Conservation (phyloP, 345 rosid species). For the Isatis tinctoria region DNA sequence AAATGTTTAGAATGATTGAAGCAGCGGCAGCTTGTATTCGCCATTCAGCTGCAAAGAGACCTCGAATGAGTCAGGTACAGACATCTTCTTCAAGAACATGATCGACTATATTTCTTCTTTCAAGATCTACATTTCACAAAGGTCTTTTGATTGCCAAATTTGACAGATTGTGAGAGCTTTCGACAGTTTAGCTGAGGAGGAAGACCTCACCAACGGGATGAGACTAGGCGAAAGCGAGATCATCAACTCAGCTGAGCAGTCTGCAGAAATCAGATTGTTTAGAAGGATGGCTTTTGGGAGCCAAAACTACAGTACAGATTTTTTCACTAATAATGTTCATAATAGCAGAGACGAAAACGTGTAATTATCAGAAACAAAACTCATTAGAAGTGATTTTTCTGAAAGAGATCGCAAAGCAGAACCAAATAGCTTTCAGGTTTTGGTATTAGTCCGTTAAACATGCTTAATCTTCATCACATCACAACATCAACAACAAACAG, state of each 20-base stretch:
- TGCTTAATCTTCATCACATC: no score
- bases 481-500: no score
- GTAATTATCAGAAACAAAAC: slow-evolving; percentile 34
- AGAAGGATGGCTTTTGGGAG: slow-evolving; percentile 88
- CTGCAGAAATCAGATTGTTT: slow-evolving; percentile 81
- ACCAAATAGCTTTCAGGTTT: not conserved
- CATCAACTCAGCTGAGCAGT: slow-evolving; percentile 68
- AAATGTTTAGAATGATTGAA: slow-evolving; percentile 81
- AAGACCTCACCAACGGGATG: slow-evolving; percentile 88
- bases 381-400: not conserved
- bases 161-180: slow-evolving; percentile 85
- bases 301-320: slow-evolving; percentile 76
- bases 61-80: slow-evolving; percentile 86
- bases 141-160: not conserved
- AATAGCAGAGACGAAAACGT: slow-evolving; percentile 33
- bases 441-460: no score
- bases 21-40: slow-evolving; percentile 93
- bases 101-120: not conserved
- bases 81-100: not conserved
- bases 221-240: slow-evolving; percentile 82
- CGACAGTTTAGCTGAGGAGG: slow-evolving; percentile 49
- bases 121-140: not conserved
- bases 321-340: slow-evolving; percentile 37
- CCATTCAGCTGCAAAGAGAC: slow-evolving; percentile 86
- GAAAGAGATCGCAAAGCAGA: slow-evolving; percentile 5